A percentile compares a stretch with the other conserved stretches of the same genome.
Conservation (phyloP, 805 yeast species). For the Spathaspora arborariae region DNA sequence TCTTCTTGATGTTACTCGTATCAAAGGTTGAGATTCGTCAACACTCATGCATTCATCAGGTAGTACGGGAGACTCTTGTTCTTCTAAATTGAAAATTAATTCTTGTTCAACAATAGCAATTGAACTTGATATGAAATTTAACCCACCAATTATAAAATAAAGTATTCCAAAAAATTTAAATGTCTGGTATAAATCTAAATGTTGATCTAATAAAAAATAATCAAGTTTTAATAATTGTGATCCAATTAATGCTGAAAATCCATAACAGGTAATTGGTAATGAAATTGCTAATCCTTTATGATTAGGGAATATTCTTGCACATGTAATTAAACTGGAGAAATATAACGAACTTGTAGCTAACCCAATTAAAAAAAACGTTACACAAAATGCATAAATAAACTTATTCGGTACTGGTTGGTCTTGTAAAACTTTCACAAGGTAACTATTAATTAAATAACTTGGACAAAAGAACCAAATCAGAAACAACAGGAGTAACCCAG, state of each 20-base stretch:
- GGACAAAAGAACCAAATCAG: constrained; percentile 63
- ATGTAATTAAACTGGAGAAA: constrained; percentile 68
- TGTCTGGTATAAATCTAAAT: constrained; percentile 46
- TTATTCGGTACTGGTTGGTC: background rate
- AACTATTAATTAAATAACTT: constrained; percentile 48
- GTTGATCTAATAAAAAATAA: constrained; percentile 26
- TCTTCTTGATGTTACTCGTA: constrained; percentile 24
- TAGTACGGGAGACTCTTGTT: constrained; percentile 32
- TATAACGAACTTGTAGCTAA: constrained; percentile 70
- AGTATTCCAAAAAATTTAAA: constrained; percentile 50
- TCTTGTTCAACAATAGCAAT: constrained; percentile 58
- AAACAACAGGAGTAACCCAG: constrained; percentile 62
- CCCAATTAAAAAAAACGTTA: constrained; percentile 59
- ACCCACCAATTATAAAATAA: constrained; percentile 52
- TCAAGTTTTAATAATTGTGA: constrained; percentile 53
- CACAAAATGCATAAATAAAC: constrained; percentile 28
- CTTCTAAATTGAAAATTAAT: constrained; percentile 6
- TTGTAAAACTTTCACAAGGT: constrained; percentile 14
- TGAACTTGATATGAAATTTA: constrained; percentile 63
- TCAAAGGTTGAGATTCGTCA: constrained; percentile 16
- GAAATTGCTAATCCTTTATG: constrained; percentile 79
- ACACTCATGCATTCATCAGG: background rate
- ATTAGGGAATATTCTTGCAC: constrained; percentile 81
- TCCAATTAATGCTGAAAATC: constrained; percentile 73
- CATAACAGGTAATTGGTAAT: constrained; percentile 85